Percentiles rank a stretch among this genome's conserved stretches.
These are phyloP conservation scores for Boletus tylopilopsis DNA, from an alignment of 768 basidiomycete genomes.

Conservation along the genomic window DNA sequence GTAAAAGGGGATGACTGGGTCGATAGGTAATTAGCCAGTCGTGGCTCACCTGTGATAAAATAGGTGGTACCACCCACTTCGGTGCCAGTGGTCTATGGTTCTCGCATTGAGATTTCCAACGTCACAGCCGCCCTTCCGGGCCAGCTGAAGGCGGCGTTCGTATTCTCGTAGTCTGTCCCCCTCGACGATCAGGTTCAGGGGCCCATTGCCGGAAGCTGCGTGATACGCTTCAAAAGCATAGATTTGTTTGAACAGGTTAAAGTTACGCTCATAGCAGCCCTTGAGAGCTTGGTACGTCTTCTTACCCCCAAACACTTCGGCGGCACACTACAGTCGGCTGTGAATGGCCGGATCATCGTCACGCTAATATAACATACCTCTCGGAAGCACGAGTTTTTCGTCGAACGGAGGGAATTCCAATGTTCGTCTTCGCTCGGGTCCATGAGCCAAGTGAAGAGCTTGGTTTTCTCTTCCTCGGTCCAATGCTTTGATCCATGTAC, in stretches of 20 bases:
- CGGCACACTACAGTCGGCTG: slow-evolving; percentile 50
- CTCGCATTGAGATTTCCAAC: slow-evolving; percentile 71
- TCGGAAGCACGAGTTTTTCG: slow-evolving; percentile 79
- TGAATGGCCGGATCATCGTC: not conserved
- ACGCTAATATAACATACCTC: slow-evolving; percentile 44
- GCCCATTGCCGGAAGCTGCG: slow-evolving; percentile 30
- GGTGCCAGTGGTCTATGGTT: slow-evolving; percentile 78
- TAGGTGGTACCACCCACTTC: slow-evolving; percentile 70
- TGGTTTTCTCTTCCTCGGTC: slow-evolving; percentile 81
- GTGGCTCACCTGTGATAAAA: slow-evolving; percentile 59
- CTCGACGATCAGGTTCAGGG: slow-evolving; percentile 45
- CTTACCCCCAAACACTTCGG: slow-evolving; percentile 67
- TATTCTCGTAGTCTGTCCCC: slow-evolving; percentile 67
- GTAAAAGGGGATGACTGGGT: slow-evolving; percentile 5
- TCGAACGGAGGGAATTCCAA: slow-evolving; percentile 72
- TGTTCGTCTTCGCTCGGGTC: slow-evolving; percentile 67
- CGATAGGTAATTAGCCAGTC: not conserved
- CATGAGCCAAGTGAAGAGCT: slow-evolving; percentile 78
- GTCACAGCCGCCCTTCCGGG: slow-evolving; percentile 62
- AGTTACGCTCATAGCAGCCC: slow-evolving; percentile 82
- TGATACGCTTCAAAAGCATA: slow-evolving; percentile 62
- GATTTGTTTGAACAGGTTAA: slow-evolving; percentile 82
- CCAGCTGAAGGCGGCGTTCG: slow-evolving; percentile 64
- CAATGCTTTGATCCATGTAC: slow-evolving; percentile 75
- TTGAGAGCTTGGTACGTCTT: slow-evolving; percentile 84